Evolutionary conservation across 306 rosid genomes (phyloP).

Genomic region (Gastrolobium bilobum): DNA sequence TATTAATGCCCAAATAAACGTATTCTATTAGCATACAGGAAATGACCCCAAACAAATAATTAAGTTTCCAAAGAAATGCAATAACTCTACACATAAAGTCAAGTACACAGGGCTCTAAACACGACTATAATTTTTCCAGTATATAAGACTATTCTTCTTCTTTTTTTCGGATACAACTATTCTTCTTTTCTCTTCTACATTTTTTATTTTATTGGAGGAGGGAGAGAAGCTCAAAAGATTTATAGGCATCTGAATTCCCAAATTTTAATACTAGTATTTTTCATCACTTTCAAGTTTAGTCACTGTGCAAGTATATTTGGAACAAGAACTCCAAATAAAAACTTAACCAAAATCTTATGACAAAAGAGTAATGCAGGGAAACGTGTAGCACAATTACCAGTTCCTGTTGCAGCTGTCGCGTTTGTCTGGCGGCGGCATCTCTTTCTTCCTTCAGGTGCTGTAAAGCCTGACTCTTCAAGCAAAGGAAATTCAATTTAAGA

Average conservation of each 20-base stretch:
- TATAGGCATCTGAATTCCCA: background rate
- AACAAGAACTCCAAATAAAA: constrained; percentile 12
- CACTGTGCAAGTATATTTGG: background rate
- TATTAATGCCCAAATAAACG: background rate
- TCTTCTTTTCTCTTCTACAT: background rate
- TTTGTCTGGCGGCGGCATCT: constrained; percentile 78
- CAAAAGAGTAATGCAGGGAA: constrained; percentile 18
- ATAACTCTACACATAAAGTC: constrained; percentile 15
- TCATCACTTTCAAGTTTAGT: constrained; percentile 28
- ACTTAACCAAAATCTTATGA: constrained; percentile 16
- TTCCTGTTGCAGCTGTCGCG: constrained; percentile 84
- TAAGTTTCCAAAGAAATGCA: background rate
- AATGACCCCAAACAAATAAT: background rate
- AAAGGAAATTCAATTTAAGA: constrained; percentile 43
- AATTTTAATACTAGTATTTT: background rate
- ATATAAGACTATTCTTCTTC: background rate
- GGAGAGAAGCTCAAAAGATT: background rate
- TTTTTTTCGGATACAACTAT: background rate
- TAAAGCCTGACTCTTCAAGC: constrained; percentile 58
- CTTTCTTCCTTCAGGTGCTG: constrained; percentile 85
- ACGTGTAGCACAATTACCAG: constrained; percentile 62
- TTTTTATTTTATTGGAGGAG: background rate
- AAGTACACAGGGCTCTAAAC: background rate
- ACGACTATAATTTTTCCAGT: background rate
- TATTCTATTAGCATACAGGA: constrained; percentile 7